Evolutionary conservation across 2,329 filamentous ascomycete genomes (phyloP).

Genomic region (Phialemonium atrogriseum): DNA sequence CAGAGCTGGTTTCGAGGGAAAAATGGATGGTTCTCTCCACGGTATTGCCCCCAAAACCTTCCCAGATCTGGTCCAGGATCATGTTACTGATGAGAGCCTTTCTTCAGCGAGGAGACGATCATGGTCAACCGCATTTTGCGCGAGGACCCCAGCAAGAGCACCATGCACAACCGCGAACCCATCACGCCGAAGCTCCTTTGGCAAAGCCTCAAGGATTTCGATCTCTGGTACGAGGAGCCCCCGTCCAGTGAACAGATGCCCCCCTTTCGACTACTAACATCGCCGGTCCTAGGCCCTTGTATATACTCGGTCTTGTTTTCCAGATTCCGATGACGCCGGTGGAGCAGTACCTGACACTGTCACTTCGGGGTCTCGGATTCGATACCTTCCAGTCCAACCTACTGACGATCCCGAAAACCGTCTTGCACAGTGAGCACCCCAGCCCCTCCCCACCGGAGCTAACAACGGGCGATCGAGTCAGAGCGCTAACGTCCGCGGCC

Average conservation of each 20-base stretch:
- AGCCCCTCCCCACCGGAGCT: not conserved
- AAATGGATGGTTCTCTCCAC: slow-evolving; percentile 52
- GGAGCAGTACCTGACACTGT: slow-evolving; percentile 49
- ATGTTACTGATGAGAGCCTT: not conserved
- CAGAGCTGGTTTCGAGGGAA: slow-evolving; percentile 43
- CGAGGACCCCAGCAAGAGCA: slow-evolving; percentile 51
- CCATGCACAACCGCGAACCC: slow-evolving; percentile 53
- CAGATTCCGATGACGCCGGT: slow-evolving; percentile 44
- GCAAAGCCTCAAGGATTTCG: slow-evolving; percentile 35
- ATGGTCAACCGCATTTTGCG: slow-evolving; percentile 50
- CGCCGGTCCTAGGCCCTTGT: slow-evolving; percentile 32
- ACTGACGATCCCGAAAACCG: slow-evolving; percentile 47
- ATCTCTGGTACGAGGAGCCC: slow-evolving; percentile 10
- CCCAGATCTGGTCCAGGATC: not conserved
- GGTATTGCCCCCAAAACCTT: slow-evolving; percentile 9
- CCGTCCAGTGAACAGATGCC: not conserved
- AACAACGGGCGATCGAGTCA: too few relatives aligned
- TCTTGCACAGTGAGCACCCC: slow-evolving; percentile 19
- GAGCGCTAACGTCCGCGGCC: too few relatives aligned
- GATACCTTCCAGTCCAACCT: slow-evolving; percentile 54
- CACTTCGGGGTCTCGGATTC: slow-evolving; percentile 48
- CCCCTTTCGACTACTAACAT: not conserved
- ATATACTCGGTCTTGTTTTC: slow-evolving; percentile 43
- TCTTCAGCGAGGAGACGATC: slow-evolving; percentile 43
- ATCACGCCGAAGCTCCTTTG: slow-evolving; percentile 42